Evolutionary conservation across 768 basidiomycete species (phyloP), one percentile per base, ranked within the genome.

Genomic region (Serendipita sp.): DNA sequence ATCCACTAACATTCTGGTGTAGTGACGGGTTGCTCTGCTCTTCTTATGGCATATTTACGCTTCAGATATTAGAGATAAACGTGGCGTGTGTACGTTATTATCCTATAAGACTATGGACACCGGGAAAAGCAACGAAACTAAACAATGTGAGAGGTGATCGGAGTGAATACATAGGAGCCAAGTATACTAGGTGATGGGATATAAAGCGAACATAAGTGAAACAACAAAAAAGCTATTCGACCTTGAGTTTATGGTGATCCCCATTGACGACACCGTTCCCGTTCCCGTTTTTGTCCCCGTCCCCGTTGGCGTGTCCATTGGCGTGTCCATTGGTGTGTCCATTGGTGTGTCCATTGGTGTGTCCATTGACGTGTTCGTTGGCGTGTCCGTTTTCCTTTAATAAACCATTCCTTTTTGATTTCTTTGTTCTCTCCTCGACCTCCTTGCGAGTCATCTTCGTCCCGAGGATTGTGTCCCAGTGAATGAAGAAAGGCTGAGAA

Each of bases 401-500:
- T 46, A 46, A 11, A 18, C 44, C 44, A 36, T 66, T 62, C 58
- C 48, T 30, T 41, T 68, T 68, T 38, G 32, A 41, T 38, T 69
- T 69, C 30, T 52, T 68, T 15, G 58, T 35, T 15, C 65, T 58
- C n/a, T 35, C 64, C 4, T 69, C 63, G 35, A 68, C 38, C 41
- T 68, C 65, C 28, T 78, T 71, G 30, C 88, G 79, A 2, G 87
- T 88, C 85, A 91, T 83, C 45, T 87, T 80, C 13, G 94, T 96
- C 47, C 89, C 88, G 64, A 96, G 78, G 30, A 96, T 71, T 7
- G 75, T 75, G 72, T 98, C 94, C 92, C 92, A 98, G 70, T 95
- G 92, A 48, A 94, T 78, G 74, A 94, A 99, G 78, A 92, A 98
- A 0, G 94, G 94, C 71, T 98, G 94, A 1, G 89, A 80, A 72